A percentile compares a stretch with the other conserved stretches of the same genome.
These are phyloP conservation scores for Phlyctochytrium bullatum DNA, from an alignment of 192 early-diverging fungal genomes.

Conservation along the genomic window DNA sequence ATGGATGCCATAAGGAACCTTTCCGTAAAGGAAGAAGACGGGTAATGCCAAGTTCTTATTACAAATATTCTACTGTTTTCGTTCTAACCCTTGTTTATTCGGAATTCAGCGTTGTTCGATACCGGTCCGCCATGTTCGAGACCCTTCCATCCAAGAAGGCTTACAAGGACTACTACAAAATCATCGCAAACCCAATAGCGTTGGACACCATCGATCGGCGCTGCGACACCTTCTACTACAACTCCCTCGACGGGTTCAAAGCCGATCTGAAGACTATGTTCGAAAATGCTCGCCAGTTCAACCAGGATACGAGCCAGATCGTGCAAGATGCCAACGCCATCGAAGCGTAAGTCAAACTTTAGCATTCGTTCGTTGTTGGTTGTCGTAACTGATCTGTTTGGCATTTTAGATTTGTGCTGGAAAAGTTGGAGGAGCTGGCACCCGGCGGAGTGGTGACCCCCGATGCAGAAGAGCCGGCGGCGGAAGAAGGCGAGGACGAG, in stretches of 20 bases:
- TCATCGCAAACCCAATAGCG: conserved; percentile 76
- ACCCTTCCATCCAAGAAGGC: conserved; percentile 65
- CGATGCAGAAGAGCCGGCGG: background rate
- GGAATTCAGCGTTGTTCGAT: conserved; percentile 1
- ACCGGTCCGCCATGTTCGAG: conserved; percentile 59
- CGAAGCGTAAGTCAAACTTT: conserved; percentile 14
- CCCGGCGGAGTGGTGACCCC: background rate
- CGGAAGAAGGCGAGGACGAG: background rate
- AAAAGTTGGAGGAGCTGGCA: background rate
- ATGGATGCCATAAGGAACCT: background rate
- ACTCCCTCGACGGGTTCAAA: conserved; percentile 66
- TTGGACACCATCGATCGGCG: conserved; percentile 74
- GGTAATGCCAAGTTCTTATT: background rate
- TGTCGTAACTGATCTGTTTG: background rate
- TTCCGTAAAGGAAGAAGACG: background rate
- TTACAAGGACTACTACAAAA: conserved; percentile 80
- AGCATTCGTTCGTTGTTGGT: background rate
- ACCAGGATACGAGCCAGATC: conserved; percentile 79
- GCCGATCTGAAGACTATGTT: conserved; percentile 79
- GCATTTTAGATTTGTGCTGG: background rate
- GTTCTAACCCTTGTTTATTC: background rate
- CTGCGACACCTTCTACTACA: conserved; percentile 50
- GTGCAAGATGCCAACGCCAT: conserved; percentile 65
- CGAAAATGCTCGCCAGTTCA: conserved; percentile 86
- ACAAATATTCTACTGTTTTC: background rate